Evolutionary conservation across 768 basidiomycete genomes (phyloP), one percentile per base, ranked within the genome.

Genomic region (Pholiota microspora): DNA sequence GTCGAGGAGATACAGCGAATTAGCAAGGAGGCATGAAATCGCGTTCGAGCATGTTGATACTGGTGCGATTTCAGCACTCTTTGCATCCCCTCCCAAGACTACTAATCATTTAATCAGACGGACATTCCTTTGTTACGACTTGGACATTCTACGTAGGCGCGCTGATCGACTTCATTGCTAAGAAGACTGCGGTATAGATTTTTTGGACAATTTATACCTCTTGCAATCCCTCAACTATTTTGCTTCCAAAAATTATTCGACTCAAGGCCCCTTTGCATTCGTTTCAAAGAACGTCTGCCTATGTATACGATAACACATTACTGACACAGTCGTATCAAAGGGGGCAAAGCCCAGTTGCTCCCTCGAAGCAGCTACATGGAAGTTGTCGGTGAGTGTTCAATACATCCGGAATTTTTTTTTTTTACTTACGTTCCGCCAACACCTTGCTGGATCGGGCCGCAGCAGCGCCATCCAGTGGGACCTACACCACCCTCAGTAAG

Each of bases 1-100:
- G 55, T 84, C 48, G 83, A 86, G 47, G 89, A 92, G 71, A 88
- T 91, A 60, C 47, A 55, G 31, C 49, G 49, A 40, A 49, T 49
- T 18, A 49, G 47, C 36, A 49, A 55, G 48, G 48, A 42, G 32
- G 36, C 45, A 21, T 48, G 40, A 42, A 16, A 7, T 5, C 1
- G 16, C 7, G 16, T 1, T 24, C 1, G 21, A 10, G 7, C 0
- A 16, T 21, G 18, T 23, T 18, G 40, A 42, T 10, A 10, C 4
- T 7, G 40, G 18, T 42, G 40, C 7, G 40, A 36, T 42, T 42
- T 16, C 2, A 40, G 18, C 16, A 40, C 16, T 15, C 15, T 38
- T 38, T 38, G 15, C 2, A 3, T 40, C 18, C 2, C 18, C 4
- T 4, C 16, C 9, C 23, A 16, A 40, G n/a, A 31, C 12, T 31